Evolutionary conservation across 2,329 filamentous ascomycete species (phyloP), one percentile per base, ranked within the genome.

Genomic region (Aureobasidium uvarum): DNA sequence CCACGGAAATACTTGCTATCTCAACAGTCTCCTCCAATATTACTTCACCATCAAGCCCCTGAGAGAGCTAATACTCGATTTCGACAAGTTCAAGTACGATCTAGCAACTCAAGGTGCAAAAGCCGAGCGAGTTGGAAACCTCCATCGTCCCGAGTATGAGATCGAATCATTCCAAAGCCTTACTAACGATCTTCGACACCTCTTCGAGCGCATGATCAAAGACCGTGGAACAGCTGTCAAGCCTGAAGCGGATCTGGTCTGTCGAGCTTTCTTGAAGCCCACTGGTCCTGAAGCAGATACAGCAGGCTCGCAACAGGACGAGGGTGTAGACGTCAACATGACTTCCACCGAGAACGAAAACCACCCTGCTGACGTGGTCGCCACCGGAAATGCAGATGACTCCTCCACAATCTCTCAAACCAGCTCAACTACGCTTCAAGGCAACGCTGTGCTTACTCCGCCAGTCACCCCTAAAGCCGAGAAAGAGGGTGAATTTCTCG

Each of bases 1-100:
- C 71, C 96, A 98, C 66, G 93, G 95, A 66, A 99, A 99, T 73
- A 99, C 96, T 0, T 99, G 95, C 76, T 99, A 99, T 72, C 83
- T 99, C 64, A 99, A 99, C 80, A 98, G 94, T 77, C 84, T 99
- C 56, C 82, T 99, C 11, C 95, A 99, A 72, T 98, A 96, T 74
- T 89, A 97, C 70, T 97, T 96, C 75, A 96, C 93, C 0, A 86
- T 98, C 64, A 89, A 87, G 67, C 87, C 91, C 2, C 82, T 98
- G 36, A 86, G 94, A 58, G 84, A 95, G 5, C 85, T 97, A 69
- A 87, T 97, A 3, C 81, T 96, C 66, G 82, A 91, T 58, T 91
- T 91, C 69, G 86, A 94, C 31, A 77, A 86, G 5, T 85, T 89
- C 71, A 85, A 88, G 69, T 85, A 95, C 72, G 85, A 89, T 3